phyloP scores from a whole-genome alignment of 345 rosid species.

The Schrenkiella parvula region DNA sequence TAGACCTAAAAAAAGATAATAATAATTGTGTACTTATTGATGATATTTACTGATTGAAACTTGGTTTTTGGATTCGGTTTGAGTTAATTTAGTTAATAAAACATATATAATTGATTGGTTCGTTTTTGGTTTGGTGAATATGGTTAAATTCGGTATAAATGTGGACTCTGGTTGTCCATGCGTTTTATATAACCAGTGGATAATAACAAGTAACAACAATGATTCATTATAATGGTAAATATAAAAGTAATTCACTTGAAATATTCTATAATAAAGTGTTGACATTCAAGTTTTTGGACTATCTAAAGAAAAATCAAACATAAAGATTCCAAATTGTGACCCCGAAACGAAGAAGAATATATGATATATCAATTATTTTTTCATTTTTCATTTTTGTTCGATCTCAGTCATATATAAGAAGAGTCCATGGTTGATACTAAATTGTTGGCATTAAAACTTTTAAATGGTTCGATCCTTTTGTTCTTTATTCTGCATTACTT shows the following conservation, averaged over 20 bases:
- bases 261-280: not conserved
- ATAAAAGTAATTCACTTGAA: not conserved
- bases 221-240: not conserved
- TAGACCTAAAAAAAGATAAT: not conserved
- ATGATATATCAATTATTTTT: not conserved
- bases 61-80: not conserved
- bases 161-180: not conserved
- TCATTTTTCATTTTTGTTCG: not conserved
- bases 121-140: not conserved
- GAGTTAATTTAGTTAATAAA: not conserved
- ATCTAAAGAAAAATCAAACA: not conserved
- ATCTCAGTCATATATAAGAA: not conserved
- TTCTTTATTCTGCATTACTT: slow-evolving; percentile 11
- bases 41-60: not conserved
- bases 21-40: not conserved
- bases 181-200: not conserved
- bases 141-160: not conserved
- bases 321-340: not conserved
- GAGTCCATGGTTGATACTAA: not conserved
- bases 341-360: not conserved
- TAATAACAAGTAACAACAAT: not conserved
- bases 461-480: not conserved
- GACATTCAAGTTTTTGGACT: slow-evolving; percentile 25
- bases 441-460: slow-evolving; percentile 1
- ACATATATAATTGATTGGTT: not conserved